Evolutionary conservation across 2,329 filamentous ascomycete species (phyloP).

Genomic region (Fusarium redolens): DNA sequence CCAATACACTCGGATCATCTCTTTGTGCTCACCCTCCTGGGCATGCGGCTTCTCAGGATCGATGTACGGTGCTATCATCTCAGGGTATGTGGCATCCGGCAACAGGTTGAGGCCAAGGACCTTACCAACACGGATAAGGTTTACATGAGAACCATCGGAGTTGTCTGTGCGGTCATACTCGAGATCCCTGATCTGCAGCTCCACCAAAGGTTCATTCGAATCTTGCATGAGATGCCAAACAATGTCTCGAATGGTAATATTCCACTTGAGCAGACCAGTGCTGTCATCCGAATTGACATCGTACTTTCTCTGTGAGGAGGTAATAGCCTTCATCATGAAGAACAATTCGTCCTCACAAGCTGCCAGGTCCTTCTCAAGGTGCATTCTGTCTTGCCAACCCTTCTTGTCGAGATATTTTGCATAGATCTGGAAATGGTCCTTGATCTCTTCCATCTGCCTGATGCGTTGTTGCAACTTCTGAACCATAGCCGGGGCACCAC

Average conservation of each 20-base stretch:
- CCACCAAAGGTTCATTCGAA: constrained; percentile 86
- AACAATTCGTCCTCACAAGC: constrained; percentile 96
- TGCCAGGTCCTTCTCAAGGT: constrained; percentile 89
- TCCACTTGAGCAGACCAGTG: constrained; percentile 88
- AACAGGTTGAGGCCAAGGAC: constrained; percentile 91
- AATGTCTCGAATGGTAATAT: constrained; percentile 92
- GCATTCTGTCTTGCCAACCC: constrained; percentile 90
- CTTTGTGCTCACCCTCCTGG: constrained; percentile 64
- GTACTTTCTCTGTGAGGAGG: constrained; percentile 89
- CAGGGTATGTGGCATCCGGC: constrained; percentile 90
- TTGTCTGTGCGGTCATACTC: constrained; percentile 97
- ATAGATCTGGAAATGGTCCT: constrained; percentile 94
- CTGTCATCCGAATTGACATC: constrained; percentile 74
- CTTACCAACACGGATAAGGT: constrained; percentile 87
- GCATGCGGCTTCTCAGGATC: constrained; percentile 69
- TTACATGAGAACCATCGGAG: constrained; percentile 95
- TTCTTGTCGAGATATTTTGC: constrained; percentile 86
- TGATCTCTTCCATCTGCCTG: constrained; percentile 94
- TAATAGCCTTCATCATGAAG: constrained; percentile 99
- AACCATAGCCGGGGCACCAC: constrained; percentile 93
- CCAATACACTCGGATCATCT: constrained; percentile 96
- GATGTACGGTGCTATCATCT: constrained; percentile 92
- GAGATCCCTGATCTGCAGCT: constrained; percentile 91
- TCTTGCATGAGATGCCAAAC: constrained; percentile 97
- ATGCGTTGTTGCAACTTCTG: constrained; percentile 91